A percentile compares a stretch with the other conserved stretches of the same genome.
These are phyloP conservation scores for Sporothrix sp. DNA, from an alignment of 2,329 filamentous ascomycete species.

Conservation along the genomic window DNA sequence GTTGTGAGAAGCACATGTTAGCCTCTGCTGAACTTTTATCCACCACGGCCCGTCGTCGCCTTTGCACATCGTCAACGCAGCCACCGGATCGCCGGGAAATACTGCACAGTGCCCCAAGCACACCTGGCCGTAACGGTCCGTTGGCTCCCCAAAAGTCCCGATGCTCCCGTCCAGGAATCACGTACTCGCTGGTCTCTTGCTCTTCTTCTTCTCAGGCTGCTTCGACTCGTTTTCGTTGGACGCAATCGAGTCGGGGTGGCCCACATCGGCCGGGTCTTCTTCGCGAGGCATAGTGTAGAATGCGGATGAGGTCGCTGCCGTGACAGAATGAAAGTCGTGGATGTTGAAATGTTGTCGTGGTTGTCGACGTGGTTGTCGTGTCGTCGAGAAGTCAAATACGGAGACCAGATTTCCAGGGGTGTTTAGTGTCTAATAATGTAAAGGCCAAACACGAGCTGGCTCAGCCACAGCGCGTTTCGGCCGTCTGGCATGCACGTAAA, in stretches of 20 bases:
- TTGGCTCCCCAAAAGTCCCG: too few relatives aligned
- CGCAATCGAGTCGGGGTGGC: constrained; percentile 42
- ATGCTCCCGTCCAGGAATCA: constrained; percentile 10
- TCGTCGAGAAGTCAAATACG: too few relatives aligned
- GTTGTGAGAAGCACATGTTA: not conserved
- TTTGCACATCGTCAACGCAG: not conserved
- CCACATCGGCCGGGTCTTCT: constrained; percentile 27
- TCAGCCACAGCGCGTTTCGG: constrained; percentile 11
- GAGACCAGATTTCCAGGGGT: not conserved
- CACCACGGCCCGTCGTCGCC: too few relatives aligned
- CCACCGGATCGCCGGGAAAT: constrained; percentile 7
- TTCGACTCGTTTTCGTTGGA: constrained; percentile 43
- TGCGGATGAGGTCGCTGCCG: too few relatives aligned
- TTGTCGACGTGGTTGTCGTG: not conserved
- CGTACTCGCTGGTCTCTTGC: constrained; percentile 79
- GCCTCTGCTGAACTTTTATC: not conserved
- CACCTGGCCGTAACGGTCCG: too few relatives aligned
- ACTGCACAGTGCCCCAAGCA: not conserved
- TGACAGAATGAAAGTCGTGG: not conserved
- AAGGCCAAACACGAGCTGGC: constrained; percentile 8
- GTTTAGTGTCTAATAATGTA: not conserved
- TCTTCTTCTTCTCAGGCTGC: constrained; percentile 71
- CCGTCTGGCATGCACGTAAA: not conserved
- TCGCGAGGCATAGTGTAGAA: constrained; percentile 30
- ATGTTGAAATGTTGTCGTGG: not conserved